Evolutionary conservation across 306 rosid species (phyloP), one percentile per base, ranked within the genome.

Genomic region (Luffa aegyptiaca): DNA sequence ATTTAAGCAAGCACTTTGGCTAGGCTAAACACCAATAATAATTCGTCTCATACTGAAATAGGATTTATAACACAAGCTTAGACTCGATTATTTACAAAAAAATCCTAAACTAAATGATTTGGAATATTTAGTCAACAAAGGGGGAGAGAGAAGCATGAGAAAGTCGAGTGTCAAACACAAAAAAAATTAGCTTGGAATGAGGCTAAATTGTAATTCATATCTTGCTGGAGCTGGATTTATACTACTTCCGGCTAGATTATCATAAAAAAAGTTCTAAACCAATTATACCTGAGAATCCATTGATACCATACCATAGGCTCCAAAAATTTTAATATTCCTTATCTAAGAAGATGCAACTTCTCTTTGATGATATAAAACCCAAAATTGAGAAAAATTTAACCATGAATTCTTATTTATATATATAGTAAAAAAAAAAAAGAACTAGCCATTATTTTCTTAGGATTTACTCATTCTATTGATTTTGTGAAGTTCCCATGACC

Each of bases 371-470:
- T 26, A 26, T 26, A 26, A 26, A 26, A 26, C 31, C 31, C 31
- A 26, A 26, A 26, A 26, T 26, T 26, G 18, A 76, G 55, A 49
- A 85, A 78, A 82, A 68, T 77, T 39, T 17, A 80, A 13, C 61
- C 46, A 33, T 26, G 14, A 39, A 8, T 26, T 26, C 31, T 26
- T 26, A 26, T 26, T 0, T 26, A 26, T 26, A 26, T 26, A 26
- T 46, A 10, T 2, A 46, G 2, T 0, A 2, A 12, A 46, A 10
- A 48, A 10, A 48, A 48, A 10, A 56, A n/a, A 56, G 61, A 56
- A 56, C 6, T n/a, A 56, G 0, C 4, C 4, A 8, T 56, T 56
- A 18, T 56, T 56, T 56, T n/a, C 62, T 56, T 14, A 16, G 58
- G 58, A 17, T 53, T 53, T 53, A 14, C n/a, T 53, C n/a, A 53